Conservation (phyloP, 495 filamentous ascomycete genomes). For the Aspergillus heteromorphus region DNA sequence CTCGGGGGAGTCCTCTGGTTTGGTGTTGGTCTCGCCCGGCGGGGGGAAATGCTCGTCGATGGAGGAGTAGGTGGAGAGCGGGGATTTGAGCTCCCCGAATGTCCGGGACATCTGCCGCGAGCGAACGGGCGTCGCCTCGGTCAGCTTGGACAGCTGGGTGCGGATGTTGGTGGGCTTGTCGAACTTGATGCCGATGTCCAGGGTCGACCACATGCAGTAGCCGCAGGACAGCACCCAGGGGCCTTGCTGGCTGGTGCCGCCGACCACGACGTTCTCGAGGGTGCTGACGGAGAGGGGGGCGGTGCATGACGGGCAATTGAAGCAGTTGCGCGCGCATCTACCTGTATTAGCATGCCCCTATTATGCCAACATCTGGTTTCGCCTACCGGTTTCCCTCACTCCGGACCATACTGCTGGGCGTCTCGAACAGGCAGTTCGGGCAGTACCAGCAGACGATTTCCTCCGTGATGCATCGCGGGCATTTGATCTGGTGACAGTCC, state of each 20-base stretch:
- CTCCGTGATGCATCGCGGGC: constrained; percentile 83
- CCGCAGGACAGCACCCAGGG: constrained; percentile 78
- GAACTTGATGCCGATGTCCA: constrained; percentile 85
- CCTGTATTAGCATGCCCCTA: constrained; percentile 4
- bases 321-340: constrained; percentile 92
- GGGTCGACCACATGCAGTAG: constrained; percentile 87
- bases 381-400: constrained; percentile 87
- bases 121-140: constrained; percentile 12
- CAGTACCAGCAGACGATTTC: constrained; percentile 94
- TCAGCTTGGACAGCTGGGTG: constrained; percentile 60
- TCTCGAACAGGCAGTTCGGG: constrained; percentile 93
- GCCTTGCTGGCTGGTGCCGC: constrained; percentile 41
- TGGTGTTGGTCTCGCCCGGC: constrained; percentile 8
- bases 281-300: constrained; percentile 69
- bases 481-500: constrained; percentile 93
- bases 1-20: constrained; percentile 8
- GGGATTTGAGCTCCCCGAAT: constrained; percentile 36
- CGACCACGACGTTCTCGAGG: constrained; percentile 44
- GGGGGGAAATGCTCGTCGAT: constrained; percentile 27
- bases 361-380: not conserved
- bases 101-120: constrained; percentile 30
- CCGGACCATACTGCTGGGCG: constrained; percentile 82
- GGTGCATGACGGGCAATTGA: constrained; percentile 88
- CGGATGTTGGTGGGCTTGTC: constrained; percentile 82
- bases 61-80: constrained; percentile 33